Conservation (phyloP, 2,329 filamentous ascomycete species). For the Neofusicoccum ribis region DNA sequence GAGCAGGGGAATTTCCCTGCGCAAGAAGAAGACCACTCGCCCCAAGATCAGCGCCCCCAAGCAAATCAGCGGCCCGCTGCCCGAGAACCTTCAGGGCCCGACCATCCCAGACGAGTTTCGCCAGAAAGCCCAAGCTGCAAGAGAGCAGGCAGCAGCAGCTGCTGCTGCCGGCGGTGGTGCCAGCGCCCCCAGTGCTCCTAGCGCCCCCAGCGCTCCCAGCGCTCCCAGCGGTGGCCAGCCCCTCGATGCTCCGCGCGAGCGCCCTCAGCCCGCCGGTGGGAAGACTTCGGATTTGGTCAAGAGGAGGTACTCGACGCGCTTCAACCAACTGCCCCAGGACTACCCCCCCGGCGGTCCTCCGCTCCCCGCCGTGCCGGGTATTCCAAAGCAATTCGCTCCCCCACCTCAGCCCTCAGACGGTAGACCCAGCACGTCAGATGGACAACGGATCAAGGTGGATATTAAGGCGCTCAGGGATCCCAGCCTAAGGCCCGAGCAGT, state of each 20-base stretch:
- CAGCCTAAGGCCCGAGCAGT: constrained; percentile 76
- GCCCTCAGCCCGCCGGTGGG: constrained; percentile 42
- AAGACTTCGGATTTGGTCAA: constrained; percentile 84
- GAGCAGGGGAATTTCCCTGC: constrained; percentile 58
- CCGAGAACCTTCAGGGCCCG: constrained; percentile 21
- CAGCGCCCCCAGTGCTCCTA: constrained; percentile 21
- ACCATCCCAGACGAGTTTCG: constrained; percentile 18
- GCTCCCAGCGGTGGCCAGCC: constrained; percentile 21
- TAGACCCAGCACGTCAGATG: constrained; percentile 48
- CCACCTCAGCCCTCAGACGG: constrained; percentile 46
- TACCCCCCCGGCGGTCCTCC: constrained; percentile 65
- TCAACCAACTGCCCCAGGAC: constrained; percentile 73
- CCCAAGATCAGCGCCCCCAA: constrained; percentile 61
- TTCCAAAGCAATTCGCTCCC: constrained; percentile 60
- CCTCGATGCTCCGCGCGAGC: constrained; percentile 37
- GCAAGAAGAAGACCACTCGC: constrained; percentile 58
- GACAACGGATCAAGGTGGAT: constrained; percentile 68
- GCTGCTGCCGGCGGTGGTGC: neutral
- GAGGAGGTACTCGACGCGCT: constrained; percentile 88
- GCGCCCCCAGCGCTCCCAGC: no score
- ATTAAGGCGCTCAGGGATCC: constrained; percentile 77
- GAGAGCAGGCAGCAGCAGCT: neutral
- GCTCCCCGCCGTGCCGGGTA: constrained; percentile 62
- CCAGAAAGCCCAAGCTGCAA: neutral
- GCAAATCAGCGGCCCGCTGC: constrained; percentile 53